Conservation (phyloP, 1,139 yeast species). For the Ogataea hybrid region DNA sequence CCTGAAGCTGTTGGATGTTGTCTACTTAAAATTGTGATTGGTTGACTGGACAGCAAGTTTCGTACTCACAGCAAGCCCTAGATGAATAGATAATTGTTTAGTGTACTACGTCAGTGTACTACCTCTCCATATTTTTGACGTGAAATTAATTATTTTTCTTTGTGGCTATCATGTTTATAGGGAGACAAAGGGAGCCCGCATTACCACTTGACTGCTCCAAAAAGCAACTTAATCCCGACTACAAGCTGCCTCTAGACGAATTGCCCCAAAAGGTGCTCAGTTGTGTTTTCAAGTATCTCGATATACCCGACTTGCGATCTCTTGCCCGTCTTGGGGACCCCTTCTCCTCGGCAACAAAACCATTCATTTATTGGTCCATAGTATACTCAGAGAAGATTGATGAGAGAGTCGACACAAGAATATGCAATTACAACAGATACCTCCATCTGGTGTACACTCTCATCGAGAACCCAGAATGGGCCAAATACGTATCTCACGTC, state of each 20-base stretch:
- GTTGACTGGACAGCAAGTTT: no score
- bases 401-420: background rate
- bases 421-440: conserved; percentile 13
- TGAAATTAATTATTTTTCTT: no score
- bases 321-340: conserved; percentile 3
- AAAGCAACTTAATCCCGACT: background rate
- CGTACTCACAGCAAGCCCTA: no score
- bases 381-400: conserved; percentile 6
- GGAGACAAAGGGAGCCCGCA: conserved; percentile 1
- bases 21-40: no score
- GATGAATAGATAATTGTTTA: no score
- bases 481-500: conserved; percentile 13
- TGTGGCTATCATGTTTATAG: background rate
- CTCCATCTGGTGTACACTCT: conserved; percentile 21
- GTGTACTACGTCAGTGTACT: no score
- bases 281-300: conserved; percentile 2
- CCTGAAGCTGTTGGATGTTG: no score
- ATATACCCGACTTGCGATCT: conserved; percentile 8
- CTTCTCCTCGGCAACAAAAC: conserved; percentile 2
- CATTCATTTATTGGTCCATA: conserved; percentile 6
- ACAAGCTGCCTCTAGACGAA: conserved; percentile 1
- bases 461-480: conserved; percentile 14
- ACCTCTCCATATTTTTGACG: no score
- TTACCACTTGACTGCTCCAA: background rate
- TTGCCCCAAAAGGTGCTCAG: background rate